Evolutionary conservation across 2,329 filamentous ascomycete genomes (phyloP), one percentile per base, ranked within the genome.

Genomic region (Thelonectria discophora): DNA sequence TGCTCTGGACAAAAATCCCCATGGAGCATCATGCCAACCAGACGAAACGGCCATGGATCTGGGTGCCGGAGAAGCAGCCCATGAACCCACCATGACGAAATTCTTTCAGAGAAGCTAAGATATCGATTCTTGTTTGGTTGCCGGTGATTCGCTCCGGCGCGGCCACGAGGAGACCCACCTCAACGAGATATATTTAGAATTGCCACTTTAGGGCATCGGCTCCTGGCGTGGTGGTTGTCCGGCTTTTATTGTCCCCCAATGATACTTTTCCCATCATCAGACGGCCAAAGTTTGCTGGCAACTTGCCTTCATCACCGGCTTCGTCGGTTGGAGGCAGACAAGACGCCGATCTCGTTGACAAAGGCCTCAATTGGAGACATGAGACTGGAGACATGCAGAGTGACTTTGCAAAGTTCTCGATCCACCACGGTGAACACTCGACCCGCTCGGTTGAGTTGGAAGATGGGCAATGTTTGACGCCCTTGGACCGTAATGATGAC

Each of bases 151-250:
- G 63, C 49, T 60, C n/a, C 34, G 32, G 47, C 20, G 30, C 54
- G 37, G 53, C 52, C 65, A 64, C 54, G 58, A 59, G 58, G 58
- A 43, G 48, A 47, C 60, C 59, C 56, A 48, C 46, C 47, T 48
- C 51, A 12, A 32, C 48, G 46, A 55, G 67, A 61, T 65, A 69
- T 63, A 65, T 69, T 63, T 69, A 69, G 65, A 69, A 67, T 54
- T 64, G 15, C 55, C 57, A 21, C 57, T 62, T 50, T 51, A 20
- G 47, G 52, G 27, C 20, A 37, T 39, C 34, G 32, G 51, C 46
- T 47, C 34, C 20, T 20, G 32, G 30, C n/a, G 32, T 18, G 32
- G 18, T 43, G 53, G 40, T 40, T 54, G 37, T 52, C 42, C n/a
- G 42, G 11, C 8, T 45, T 20, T 39, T 50, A 60, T 62, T 51